Percentiles rank a stretch among this genome's conserved stretches.
These are phyloP conservation scores for Poa pratensis DNA, from an alignment of 176 grass and related monocot species.

Conservation along the genomic window DNA sequence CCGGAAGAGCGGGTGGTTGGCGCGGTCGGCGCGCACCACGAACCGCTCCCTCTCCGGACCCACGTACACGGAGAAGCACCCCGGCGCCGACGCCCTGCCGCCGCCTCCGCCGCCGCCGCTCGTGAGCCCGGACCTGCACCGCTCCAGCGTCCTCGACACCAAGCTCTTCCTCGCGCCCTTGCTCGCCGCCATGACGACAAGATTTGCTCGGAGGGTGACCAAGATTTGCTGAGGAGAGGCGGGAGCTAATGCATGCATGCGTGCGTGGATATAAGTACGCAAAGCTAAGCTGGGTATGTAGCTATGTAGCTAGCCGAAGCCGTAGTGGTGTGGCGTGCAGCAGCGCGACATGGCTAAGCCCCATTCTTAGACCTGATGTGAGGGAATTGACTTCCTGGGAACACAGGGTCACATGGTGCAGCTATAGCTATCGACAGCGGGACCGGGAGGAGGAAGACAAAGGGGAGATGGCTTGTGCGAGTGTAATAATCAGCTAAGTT, in stretches of 20 bases:
- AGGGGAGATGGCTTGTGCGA: background rate
- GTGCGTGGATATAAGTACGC: background rate
- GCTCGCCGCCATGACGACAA: conserved; percentile 37
- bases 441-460: background rate
- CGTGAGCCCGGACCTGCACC: conserved; percentile 49
- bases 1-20: conserved; percentile 78
- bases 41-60: conserved; percentile 70
- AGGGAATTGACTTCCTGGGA: background rate
- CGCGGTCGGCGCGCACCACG: conserved; percentile 58
- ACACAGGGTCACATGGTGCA: conserved; percentile 12
- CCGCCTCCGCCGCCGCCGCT: background rate
- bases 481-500: background rate
- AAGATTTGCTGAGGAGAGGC: background rate
- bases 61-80: conserved; percentile 89
- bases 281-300: background rate
- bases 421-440: background rate
- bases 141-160: conserved; percentile 60
- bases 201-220: background rate
- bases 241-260: conserved; percentile 13
- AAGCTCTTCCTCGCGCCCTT: conserved; percentile 50
- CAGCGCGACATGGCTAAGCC: background rate
- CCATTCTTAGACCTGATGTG: background rate
- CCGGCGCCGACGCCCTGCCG: conserved; percentile 29
- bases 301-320: background rate
- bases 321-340: background rate